Conservation (phyloP, 2,329 filamentous ascomycete genomes). For the Verticillium nonalfalfae region DNA sequence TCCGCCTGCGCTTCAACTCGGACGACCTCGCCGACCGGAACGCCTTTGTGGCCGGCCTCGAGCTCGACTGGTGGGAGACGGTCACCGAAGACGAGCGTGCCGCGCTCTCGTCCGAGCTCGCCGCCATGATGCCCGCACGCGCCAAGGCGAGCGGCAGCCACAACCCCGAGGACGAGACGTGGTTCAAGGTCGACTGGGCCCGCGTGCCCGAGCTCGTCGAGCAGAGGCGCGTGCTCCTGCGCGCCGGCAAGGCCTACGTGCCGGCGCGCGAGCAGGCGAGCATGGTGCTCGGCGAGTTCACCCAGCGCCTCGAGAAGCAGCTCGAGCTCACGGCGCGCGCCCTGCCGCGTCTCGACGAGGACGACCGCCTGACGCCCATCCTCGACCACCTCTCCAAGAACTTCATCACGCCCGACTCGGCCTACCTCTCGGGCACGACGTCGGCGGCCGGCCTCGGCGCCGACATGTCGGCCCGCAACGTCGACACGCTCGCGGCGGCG, state of each 20-base stretch:
- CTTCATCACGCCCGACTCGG: slow-evolving; percentile 85
- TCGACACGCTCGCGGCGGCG: slow-evolving; percentile 66
- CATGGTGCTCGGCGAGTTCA: slow-evolving; percentile 86
- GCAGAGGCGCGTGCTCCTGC: slow-evolving; percentile 67
- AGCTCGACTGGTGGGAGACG: slow-evolving; percentile 85
- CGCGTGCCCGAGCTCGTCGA: slow-evolving; percentile 88
- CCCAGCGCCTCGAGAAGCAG: slow-evolving; percentile 68
- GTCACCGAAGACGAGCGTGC: slow-evolving; percentile 72
- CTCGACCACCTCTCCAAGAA: slow-evolving; percentile 83
- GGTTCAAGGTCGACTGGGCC: slow-evolving; percentile 97
- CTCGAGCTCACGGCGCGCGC: slow-evolving; percentile 90
- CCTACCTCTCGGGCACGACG: slow-evolving; percentile 60
- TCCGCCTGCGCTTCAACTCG: slow-evolving; percentile 72
- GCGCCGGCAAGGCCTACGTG: slow-evolving; percentile 82
- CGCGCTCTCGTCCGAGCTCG: slow-evolving; percentile 56
- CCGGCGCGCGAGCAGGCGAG: slow-evolving; percentile 80
- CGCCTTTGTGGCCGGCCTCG: slow-evolving; percentile 69
- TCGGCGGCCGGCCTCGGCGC: slow-evolving; percentile 57
- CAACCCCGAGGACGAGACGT: slow-evolving; percentile 68
- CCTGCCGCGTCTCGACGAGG: slow-evolving; percentile 87
- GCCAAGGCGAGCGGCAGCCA: slow-evolving; percentile 23
- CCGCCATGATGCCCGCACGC: slow-evolving; percentile 35
- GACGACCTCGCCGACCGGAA: slow-evolving; percentile 69
- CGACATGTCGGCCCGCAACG: slow-evolving; percentile 69
- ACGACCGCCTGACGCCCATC: slow-evolving; percentile 73